Base-by-base conservation (phyloP, 305 asterid species). In the Fraxinus velutina region DNA sequence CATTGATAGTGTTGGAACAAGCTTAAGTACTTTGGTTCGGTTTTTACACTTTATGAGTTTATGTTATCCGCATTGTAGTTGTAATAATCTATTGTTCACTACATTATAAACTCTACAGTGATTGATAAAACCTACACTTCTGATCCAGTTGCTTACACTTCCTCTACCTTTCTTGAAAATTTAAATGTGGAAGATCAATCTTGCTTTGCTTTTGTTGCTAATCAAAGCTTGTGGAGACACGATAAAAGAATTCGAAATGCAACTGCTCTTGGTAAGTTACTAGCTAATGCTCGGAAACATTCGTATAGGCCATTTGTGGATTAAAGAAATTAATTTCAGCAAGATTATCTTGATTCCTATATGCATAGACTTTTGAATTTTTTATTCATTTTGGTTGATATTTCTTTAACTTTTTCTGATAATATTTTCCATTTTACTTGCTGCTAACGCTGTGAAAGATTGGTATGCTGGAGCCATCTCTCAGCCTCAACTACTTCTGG, bases 391-490 rank as follows among this genome's bases (percentile, higher is more conserved):
- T 55, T 17, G 21, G 5, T 22, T 52, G 24, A 4, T 15, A 55
- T 6, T 2, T 75, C 1, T 76, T 6, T 30, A 37, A 64, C 24
- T 6, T 32, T 79, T 33, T 60, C 60, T 66, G 64, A 50, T 78
- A 27, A 22, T 6, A 47, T 9, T 33, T 19, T 72, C 62, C 32
- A 29, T 0, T 71, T 6, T 83, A 27, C 24, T 62, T 34, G 37
- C 76, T 5, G 1, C 62, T 68, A 81, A 70, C 79, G 47, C 47
- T 33, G 81, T 57, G 66, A 44, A 82, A 92, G 99, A 95, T 89
- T 95, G 97, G 97, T 88, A 88, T 6, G 97, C 92, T 17, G 96
- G 98, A 86, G 97, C 96, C 30, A 82, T 92, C 77, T 92, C 99
- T 47, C 97, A 93, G 86, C 99, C 99, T 24, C 99, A 93, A 57